Conservation (phyloP, 345 rosid species). For the Ceriops decandra region DNA sequence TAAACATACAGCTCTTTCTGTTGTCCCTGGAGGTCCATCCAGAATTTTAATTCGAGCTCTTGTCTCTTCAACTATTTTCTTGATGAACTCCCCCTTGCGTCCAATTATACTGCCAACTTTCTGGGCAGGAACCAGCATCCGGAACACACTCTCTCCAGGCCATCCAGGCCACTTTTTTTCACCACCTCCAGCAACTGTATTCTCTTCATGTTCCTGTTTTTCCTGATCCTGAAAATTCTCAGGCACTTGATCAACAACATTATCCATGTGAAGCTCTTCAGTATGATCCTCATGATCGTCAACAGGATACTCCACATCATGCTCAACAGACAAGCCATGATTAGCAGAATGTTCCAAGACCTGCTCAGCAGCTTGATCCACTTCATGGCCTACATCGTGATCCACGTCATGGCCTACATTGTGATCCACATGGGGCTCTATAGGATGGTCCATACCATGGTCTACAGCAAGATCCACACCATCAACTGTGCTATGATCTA, state of each 20-base stretch:
- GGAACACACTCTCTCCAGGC: constrained; percentile 99
- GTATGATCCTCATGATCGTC: constrained; percentile 12
- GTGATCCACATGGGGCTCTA: neutral
- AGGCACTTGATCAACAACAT: constrained; percentile 7
- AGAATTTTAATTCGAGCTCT: constrained; percentile 97
- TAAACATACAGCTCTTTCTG: constrained; percentile 94
- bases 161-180: constrained; percentile 99
- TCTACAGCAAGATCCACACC: constrained; percentile 2
- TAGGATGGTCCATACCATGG: neutral
- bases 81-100: constrained; percentile 94
- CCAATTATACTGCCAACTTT: constrained; percentile 99
- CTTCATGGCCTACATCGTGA: constrained; percentile 4
- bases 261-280: constrained; percentile 6
- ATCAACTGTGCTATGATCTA: constrained; percentile 8
- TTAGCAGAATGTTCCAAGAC: constrained; percentile 10
- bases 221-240: constrained; percentile 21
- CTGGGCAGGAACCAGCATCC: constrained; percentile 97
- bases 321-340: constrained; percentile 9
- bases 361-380: constrained; percentile 11
- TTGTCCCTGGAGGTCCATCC: constrained; percentile 99
- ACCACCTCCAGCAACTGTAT: constrained; percentile 32
- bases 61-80: constrained; percentile 96
- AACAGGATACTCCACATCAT: constrained; percentile 9
- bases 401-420: constrained; percentile 7
- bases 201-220: constrained; percentile 18